A percentile compares a stretch with the other conserved stretches of the same genome.
These are phyloP conservation scores for Mucor saturninus DNA, from an alignment of 371 early-diverging fungal genomes.

Conservation along the genomic window DNA sequence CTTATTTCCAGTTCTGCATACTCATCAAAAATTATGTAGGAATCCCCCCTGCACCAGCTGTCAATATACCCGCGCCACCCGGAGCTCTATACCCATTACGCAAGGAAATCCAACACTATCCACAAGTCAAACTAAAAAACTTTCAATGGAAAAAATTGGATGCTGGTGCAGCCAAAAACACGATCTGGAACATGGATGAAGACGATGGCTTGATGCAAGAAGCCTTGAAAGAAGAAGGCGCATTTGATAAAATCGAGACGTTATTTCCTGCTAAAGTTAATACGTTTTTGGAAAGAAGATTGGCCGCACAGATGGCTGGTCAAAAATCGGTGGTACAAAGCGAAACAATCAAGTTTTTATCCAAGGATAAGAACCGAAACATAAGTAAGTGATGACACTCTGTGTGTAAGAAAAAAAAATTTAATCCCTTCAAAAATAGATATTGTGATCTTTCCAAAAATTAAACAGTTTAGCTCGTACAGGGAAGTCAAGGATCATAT, in stretches of 20 bases:
- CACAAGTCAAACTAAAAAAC: conserved; percentile 47
- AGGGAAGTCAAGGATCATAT: conserved; percentile 27
- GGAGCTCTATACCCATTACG: conserved; percentile 23
- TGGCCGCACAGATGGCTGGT: conserved; percentile 9
- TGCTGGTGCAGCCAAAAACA: conserved; percentile 34
- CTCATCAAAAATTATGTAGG: not conserved
- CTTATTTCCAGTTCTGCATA: not conserved
- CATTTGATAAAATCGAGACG: conserved; percentile 43
- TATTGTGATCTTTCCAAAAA: conserved; percentile 35
- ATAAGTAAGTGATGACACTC: conserved; percentile 29
- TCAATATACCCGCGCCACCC: not conserved
- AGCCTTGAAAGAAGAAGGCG: conserved; percentile 29
- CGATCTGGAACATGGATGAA: conserved; percentile 39
- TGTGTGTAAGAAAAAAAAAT: not conserved
- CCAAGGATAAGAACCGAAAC: conserved; percentile 45
- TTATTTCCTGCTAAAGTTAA: conserved; percentile 51
- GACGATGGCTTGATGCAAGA: conserved; percentile 41
- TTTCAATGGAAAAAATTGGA: conserved; percentile 56
- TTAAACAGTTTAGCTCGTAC: conserved; percentile 26
- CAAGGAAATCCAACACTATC: conserved; percentile 47
- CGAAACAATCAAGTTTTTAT: conserved; percentile 37
- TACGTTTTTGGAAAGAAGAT: conserved; percentile 38
- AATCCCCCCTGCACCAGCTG: no score
- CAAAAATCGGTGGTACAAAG: conserved; percentile 22
- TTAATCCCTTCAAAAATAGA: conserved; percentile 15